Base-by-base conservation (phyloP, 2,329 filamentous ascomycete genomes). In the Trichophaea hybrida region DNA sequence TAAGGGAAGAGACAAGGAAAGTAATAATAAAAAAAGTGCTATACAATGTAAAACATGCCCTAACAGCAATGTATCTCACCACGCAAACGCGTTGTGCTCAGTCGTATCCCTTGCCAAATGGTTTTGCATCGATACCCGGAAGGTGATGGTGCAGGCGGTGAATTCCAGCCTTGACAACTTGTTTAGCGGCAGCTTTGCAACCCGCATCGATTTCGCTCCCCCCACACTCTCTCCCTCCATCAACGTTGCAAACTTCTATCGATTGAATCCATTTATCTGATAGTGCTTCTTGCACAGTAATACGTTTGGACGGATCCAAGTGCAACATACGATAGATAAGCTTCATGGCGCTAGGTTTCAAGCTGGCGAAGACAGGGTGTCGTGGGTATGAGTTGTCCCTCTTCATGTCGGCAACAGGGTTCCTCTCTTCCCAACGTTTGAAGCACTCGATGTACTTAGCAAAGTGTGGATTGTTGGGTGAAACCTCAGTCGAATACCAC, bases 321-420 rank as follows among this genome's bases (percentile, higher is more conserved):
- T 94, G 83, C 35, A 94, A 77, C 88, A 95, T 94, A 70, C 80
- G 82, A 55, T 93, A 74, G 8, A 94, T 73, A 4, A 94, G 74
- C 8, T 83, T 81, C 61, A 84, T 82, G 59, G 90, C 76, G 2
- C 81, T 80, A 0, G 82, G 80, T 34, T 85, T 83, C 67, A 82
- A 82, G 64, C 89, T 74, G 43, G 73, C 75, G 13, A 75, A 73
- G 70, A 93, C 86, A 40, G 89, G 78, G 13, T 80, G 78, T 33
- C 76, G 73, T 63, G 83, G 80, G 66, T 86, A 84, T 58, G 82
- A 80, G 12, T 75, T 75, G 55, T 86, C 81, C 15, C 75, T 72
- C 46, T 81, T 74, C 17, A 73, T 64, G 15, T 60, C 66, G 10
- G 73, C 74, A 31, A 77, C 74, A 0, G 74, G 73, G 54, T 69